Conservation (phyloP, 805 yeast genomes). For the Suhomyces tanzawaensis region DNA sequence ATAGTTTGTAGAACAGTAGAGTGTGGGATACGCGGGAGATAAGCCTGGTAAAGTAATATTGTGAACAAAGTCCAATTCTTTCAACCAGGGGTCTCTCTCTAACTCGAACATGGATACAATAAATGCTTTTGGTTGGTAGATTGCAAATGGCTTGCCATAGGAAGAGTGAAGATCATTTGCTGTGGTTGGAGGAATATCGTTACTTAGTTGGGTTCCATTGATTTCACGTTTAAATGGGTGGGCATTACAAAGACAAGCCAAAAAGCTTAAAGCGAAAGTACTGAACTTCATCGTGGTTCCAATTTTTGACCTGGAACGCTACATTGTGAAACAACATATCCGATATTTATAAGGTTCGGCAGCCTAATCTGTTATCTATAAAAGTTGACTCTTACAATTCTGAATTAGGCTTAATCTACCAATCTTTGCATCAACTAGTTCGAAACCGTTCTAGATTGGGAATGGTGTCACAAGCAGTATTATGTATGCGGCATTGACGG, state of each 20-base stretch:
- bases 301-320: neutral
- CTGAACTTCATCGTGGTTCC: neutral
- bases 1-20: constrained; percentile 54
- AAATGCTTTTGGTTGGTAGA: constrained; percentile 52
- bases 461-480: too few relatives aligned
- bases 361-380: too few relatives aligned
- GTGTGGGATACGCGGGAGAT: constrained; percentile 55
- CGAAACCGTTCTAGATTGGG: too few relatives aligned
- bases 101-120: constrained; percentile 53
- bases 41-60: constrained; percentile 66
- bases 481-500: too few relatives aligned
- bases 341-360: too few relatives aligned
- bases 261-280: constrained; percentile 2
- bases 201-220: constrained; percentile 11
- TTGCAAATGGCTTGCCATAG: constrained; percentile 30
- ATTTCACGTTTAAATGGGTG: constrained; percentile 18
- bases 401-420: too few relatives aligned
- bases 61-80: constrained; percentile 45
- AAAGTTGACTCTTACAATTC: too few relatives aligned
- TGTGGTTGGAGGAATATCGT: constrained; percentile 3
- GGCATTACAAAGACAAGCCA: constrained; percentile 1
- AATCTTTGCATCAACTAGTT: too few relatives aligned
- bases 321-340: too few relatives aligned
- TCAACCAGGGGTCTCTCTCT: constrained; percentile 55
- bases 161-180: constrained; percentile 19